phyloP scores from a whole-genome alignment of 2,329 filamentous ascomycete species.

The Chrysosporium queenslandicum region DNA sequence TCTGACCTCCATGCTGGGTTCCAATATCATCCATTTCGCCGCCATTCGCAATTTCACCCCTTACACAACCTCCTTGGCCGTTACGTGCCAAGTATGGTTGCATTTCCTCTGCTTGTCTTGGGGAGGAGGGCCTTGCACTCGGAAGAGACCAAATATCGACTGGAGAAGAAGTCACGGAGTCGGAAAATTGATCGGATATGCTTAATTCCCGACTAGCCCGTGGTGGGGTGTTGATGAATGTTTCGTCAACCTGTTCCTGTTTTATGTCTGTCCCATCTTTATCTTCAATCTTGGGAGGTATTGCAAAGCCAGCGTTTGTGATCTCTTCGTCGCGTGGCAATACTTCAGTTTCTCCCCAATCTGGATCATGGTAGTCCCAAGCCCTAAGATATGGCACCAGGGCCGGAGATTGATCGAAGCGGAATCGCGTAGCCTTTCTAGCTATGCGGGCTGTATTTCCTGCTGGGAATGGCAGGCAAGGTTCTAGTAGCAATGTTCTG shows the following conservation, averaged over 20 bases:
- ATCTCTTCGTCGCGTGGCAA: background rate
- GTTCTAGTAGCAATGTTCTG: constrained; percentile 1
- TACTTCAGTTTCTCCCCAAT: background rate
- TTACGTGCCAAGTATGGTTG: background rate
- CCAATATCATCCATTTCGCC: background rate
- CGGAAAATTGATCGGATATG: background rate
- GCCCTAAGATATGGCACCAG: background rate
- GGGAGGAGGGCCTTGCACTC: background rate
- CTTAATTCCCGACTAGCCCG: background rate
- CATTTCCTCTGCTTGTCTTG: background rate
- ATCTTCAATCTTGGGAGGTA: background rate
- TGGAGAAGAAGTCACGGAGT: too few relatives aligned
- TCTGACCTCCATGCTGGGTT: background rate
- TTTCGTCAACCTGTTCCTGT: background rate
- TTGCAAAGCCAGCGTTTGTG: background rate
- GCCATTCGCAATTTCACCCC: background rate
- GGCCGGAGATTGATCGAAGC: constrained; percentile 4
- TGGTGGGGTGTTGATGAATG: background rate
- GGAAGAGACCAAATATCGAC: constrained; percentile 3
- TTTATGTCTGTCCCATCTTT: background rate
- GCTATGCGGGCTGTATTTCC: constrained; percentile 12
- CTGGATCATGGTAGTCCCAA: constrained; percentile 14
- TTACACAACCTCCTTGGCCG: constrained; percentile 3
- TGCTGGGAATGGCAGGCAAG: constrained; percentile 6
- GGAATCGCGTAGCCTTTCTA: constrained; percentile 2